Conservation (phyloP, 441 rosid genomes). For the Lepidium campestre region DNA sequence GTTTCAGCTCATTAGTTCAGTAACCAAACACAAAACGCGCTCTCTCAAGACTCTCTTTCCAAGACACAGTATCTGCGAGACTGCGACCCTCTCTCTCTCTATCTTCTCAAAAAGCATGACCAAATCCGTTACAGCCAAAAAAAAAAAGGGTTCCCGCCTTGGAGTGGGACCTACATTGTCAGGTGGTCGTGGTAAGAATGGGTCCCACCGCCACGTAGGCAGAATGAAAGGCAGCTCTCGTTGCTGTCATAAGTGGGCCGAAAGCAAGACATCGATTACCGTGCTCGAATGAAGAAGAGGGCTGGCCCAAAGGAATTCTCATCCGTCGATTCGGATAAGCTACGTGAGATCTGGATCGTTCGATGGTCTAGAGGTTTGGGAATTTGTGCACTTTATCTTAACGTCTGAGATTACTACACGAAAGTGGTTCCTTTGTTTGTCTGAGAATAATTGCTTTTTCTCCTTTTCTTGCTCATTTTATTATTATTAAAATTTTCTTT, state of each 20-base stretch:
- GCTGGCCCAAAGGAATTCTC: constrained; percentile 3
- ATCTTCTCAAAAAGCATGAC: constrained; percentile 15
- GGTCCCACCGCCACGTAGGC: constrained; percentile 45
- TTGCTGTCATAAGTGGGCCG: constrained; percentile 59
- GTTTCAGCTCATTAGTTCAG: constrained; percentile 1
- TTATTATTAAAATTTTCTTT: background rate
- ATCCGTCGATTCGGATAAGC: constrained; percentile 16
- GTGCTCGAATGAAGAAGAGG: constrained; percentile 23
- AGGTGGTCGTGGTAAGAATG: constrained; percentile 12
- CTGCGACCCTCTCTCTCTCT: constrained; percentile 2
- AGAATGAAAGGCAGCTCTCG: constrained; percentile 21
- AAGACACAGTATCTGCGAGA: constrained; percentile 20
- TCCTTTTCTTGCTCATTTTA: background rate
- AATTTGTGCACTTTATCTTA: constrained; percentile 37
- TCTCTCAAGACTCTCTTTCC: constrained; percentile 11
- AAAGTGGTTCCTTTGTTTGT: constrained; percentile 29
- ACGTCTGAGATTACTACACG: constrained; percentile 36
- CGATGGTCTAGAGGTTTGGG: constrained; percentile 16
- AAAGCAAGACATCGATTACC: constrained; percentile 53
- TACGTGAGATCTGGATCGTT: constrained; percentile 32
- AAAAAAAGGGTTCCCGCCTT: constrained; percentile 40
- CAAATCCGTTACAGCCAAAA: constrained; percentile 22
- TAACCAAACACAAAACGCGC: constrained; percentile 3
- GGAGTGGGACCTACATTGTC: constrained; percentile 19
- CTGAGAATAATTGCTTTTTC: constrained; percentile 31